These are phyloP conservation scores for Colletotrichum lupini DNA, from an alignment of 2,329 filamentous ascomycete genomes.

Conservation along the genomic window DNA sequence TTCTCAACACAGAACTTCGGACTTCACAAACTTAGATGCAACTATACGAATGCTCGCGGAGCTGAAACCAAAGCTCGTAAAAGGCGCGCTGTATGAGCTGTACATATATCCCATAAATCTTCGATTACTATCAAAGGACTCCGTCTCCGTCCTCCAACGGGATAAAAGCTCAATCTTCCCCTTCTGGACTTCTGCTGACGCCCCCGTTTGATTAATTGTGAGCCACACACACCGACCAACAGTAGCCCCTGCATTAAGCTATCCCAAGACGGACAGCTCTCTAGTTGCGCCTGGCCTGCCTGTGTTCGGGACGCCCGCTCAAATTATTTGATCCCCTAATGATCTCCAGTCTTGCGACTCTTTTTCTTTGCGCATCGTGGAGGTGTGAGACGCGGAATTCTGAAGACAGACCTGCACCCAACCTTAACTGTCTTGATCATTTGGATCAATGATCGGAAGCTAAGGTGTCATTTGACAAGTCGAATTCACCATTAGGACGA, in stretches of 20 bases:
- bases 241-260: neutral
- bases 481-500: no score
- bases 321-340: neutral
- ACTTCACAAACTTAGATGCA: neutral
- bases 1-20: neutral
- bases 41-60: neutral
- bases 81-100: neutral
- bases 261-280: neutral
- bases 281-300: neutral
- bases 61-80: neutral
- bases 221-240: neutral
- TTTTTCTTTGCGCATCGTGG: neutral
- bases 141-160: neutral
- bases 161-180: neutral
- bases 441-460: no score
- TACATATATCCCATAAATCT: neutral
- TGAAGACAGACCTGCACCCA: neutral
- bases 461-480: no score
- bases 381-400: neutral
- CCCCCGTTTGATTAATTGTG: neutral
- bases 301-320: neutral
- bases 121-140: neutral
- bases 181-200: neutral
- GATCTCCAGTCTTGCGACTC: neutral
- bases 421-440: no score